Conservation (phyloP, 1,284 basidiomycete species). For the Apiotrichum siamense region DNA sequence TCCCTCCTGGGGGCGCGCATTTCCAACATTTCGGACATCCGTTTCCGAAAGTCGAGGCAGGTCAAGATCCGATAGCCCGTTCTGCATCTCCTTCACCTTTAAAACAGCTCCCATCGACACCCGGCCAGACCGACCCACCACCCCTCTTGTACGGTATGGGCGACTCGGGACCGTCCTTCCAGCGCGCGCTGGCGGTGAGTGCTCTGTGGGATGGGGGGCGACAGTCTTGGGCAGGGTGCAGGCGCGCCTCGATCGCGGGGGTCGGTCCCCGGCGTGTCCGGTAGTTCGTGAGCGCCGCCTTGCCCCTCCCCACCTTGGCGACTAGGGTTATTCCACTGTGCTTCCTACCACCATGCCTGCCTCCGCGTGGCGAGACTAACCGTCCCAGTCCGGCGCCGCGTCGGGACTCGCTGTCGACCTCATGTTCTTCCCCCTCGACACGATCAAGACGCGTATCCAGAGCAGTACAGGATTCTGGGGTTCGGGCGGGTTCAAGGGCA, state of each 20-base stretch:
- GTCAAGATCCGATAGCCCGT: too few relatives aligned
- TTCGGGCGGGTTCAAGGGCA: conserved; percentile 83
- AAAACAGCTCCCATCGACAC: too few relatives aligned
- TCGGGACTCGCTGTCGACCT: conserved; percentile 89
- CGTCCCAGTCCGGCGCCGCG: conserved; percentile 70
- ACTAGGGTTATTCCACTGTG: too few relatives aligned
- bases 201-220: neutral
- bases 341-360: too few relatives aligned
- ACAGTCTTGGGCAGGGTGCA: neutral
- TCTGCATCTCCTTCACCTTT: too few relatives aligned
- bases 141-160: neutral
- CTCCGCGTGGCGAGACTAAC: too few relatives aligned
- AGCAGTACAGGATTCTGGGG: conserved; percentile 76
- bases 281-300: too few relatives aligned
- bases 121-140: neutral
- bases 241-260: neutral
- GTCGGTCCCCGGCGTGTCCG: too few relatives aligned
- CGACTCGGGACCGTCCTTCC: conserved; percentile 23
- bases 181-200: conserved; percentile 38
- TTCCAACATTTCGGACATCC: too few relatives aligned
- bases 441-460: conserved; percentile 90
- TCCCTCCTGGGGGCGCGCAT: too few relatives aligned
- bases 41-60: too few relatives aligned
- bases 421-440: conserved; percentile 94
- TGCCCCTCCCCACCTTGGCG: neutral